Percentiles rank a stretch among this genome's conserved stretches.
Evolutionary conservation across 2,329 filamentous ascomycete species (phyloP).

Genomic region (Tolypocladium paradoxum): DNA sequence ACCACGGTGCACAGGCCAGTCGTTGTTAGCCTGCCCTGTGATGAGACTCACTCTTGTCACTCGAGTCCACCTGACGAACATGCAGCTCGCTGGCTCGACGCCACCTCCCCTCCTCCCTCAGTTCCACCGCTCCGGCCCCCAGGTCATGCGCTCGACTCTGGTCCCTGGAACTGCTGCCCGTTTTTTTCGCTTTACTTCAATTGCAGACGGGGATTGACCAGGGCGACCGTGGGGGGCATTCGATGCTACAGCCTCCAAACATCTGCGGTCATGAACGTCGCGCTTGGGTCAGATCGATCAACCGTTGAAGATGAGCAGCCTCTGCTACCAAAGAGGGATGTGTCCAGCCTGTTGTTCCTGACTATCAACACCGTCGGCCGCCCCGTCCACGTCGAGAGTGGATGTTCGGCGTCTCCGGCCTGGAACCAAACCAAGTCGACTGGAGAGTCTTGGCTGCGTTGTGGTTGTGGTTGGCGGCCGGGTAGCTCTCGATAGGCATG

Average conservation of each 20-base stretch:
- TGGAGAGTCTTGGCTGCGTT: not conserved
- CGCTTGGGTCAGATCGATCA: not conserved
- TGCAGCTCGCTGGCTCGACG: not conserved
- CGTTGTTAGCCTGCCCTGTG: not conserved
- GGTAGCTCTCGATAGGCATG: too few relatives aligned
- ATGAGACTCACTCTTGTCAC: not conserved
- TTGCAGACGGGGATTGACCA: not conserved
- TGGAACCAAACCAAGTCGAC: not conserved
- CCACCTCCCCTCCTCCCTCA: conserved; percentile 1
- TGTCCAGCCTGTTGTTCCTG: not conserved
- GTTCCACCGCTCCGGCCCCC: not conserved
- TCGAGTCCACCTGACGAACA: not conserved
- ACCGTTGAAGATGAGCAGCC: not conserved
- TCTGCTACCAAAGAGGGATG: not conserved
- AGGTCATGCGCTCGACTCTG: not conserved
- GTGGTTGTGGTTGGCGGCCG: too few relatives aligned
- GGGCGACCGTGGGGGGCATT: too few relatives aligned
- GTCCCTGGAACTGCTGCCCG: not conserved
- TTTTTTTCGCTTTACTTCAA: not conserved
- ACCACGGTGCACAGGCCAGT: not conserved
- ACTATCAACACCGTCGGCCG: not conserved
- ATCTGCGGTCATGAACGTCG: not conserved
- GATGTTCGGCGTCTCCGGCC: not conserved
- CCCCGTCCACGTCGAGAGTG: not conserved
- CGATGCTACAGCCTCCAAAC: too few relatives aligned